Percentiles rank a stretch among this genome's conserved stretches.
Conservation (phyloP, 768 basidiomycete species). For the Rubroboletus pulcherrimus region DNA sequence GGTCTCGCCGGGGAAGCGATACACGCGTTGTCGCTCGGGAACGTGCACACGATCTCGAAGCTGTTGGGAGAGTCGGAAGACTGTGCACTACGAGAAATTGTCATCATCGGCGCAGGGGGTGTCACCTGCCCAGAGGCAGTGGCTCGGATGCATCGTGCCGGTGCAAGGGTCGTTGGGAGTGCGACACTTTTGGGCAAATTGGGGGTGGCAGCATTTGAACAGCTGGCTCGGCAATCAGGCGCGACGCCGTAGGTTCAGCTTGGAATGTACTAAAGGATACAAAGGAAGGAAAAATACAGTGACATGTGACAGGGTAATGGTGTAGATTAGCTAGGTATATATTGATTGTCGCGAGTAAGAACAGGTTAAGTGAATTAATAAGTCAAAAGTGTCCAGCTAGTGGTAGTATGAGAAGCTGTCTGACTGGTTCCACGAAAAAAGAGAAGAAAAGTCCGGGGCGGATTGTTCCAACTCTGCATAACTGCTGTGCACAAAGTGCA, state of each 20-base stretch:
- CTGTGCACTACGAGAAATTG: constrained; percentile 43
- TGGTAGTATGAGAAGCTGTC: constrained; percentile 20
- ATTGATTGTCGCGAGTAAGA: constrained; percentile 6
- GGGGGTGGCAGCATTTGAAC: constrained; percentile 52
- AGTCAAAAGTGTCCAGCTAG: constrained; percentile 21
- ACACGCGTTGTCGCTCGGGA: constrained; percentile 76
- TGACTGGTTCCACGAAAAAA: constrained; percentile 22
- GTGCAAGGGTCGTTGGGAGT: constrained; percentile 68
- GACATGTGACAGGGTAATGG: constrained; percentile 3
- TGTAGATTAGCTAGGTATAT: constrained; percentile 17
- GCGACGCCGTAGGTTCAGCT: constrained; percentile 4
- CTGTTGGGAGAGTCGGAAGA: constrained; percentile 44
- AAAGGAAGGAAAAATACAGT: constrained; percentile 20
- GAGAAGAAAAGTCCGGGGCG: constrained; percentile 17
- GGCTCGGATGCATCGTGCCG: constrained; percentile 67
- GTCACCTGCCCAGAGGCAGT: constrained; percentile 60
- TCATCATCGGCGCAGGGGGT: constrained; percentile 80
- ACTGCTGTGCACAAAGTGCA: constrained; percentile 8
- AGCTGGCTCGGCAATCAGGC: constrained; percentile 19
- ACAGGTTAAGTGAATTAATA: constrained; percentile 26
- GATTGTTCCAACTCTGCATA: constrained; percentile 6
- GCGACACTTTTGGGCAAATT: constrained; percentile 54
- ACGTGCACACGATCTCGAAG: constrained; percentile 58
- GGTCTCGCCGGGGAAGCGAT: constrained; percentile 76
- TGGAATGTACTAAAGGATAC: constrained; percentile 11